These are phyloP conservation scores for Corylus avellana DNA, from an alignment of 306 rosid genomes.

Conservation along the genomic window DNA sequence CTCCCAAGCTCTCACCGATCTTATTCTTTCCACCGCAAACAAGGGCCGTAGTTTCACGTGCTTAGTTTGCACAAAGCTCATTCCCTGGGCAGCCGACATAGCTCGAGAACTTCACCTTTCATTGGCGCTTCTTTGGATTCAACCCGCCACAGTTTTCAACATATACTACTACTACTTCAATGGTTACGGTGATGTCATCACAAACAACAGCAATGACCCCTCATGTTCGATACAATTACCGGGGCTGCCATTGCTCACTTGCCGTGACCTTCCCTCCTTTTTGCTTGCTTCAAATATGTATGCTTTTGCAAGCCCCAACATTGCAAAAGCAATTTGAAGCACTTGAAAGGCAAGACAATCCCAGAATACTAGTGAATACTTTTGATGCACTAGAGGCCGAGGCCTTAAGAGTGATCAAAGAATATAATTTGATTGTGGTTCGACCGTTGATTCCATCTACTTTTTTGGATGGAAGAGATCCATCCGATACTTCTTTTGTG, in stretches of 20 bases:
- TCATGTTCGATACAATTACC: conserved; percentile 21
- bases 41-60: conserved; percentile 38
- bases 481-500: conserved; percentile 10
- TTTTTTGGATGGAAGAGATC: conserved; percentile 6
- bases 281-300: background rate
- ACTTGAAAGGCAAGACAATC: conserved; percentile 23
- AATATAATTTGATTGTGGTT: conserved; percentile 2
- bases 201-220: background rate
- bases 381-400: conserved; percentile 44
- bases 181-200: conserved; percentile 19
- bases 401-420: conserved; percentile 26
- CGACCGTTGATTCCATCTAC: conserved; percentile 24
- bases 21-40: conserved; percentile 13
- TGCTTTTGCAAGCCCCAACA: conserved; percentile 20
- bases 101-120: conserved; percentile 42
- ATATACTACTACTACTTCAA: conserved; percentile 45
- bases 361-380: conserved; percentile 38
- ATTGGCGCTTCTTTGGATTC: conserved; percentile 32
- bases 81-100: conserved; percentile 40
- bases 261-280: conserved; percentile 38
- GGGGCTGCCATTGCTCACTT: conserved; percentile 25
- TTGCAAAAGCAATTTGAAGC: conserved; percentile 26
- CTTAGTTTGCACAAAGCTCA: conserved; percentile 27
- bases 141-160: conserved; percentile 39
- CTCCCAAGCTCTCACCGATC: conserved; percentile 15